Evolutionary conservation across 1,284 basidiomycete species (phyloP), one percentile per base, ranked within the genome.

Genomic region (Ceratobasidium sp.): DNA sequence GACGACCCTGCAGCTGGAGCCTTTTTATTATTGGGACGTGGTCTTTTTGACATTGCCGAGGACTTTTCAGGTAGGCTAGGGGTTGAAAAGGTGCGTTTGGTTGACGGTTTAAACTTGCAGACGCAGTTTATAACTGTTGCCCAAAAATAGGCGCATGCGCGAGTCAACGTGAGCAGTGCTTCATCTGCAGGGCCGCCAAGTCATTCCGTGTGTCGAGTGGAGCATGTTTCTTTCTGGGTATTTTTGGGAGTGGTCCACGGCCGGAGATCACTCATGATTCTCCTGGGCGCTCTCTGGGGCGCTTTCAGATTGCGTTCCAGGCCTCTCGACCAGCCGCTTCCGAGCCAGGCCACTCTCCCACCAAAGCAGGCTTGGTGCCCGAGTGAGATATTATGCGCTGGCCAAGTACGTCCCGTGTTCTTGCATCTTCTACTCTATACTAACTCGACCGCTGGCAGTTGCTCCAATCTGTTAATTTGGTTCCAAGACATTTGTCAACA

Each of bases 401-500:
- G 93, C 29, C 76, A 85, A 61, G 93, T 94, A 80, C 77, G 90
- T 86, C 2, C 9, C 37, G 29, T 16, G 4, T 54, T 9, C 54
- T 58, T 37, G 16, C 9, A 43, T 9, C 63, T 16, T 31, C 62
- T 24, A 19, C 63, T 37, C 14, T 9, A 58, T 54, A 19, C 75
- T 76, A 6, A 39, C 61, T 11, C 37, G 27, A 6, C 41, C n/a
- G n/a, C 56, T 31, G 39, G 14, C 19, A 94, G 92, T 80, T 96
- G 6, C 84, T 96, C 39, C 94, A 96, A 87, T 91, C 93, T 0
- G 90, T 97, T 74, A 92, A 96, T 82, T 79, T 97, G 56, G 90
- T 94, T 0, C 90, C 68, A 98, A 98, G 83, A 95, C 92, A 0
- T 92, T 98, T 80, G 91, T 93, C 16, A 95, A 98, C 85, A 97